Percentiles rank a stretch among this genome's conserved stretches.
phyloP scores from a whole-genome alignment of 1,139 yeast genomes.

The Debaryomyces sp. region DNA sequence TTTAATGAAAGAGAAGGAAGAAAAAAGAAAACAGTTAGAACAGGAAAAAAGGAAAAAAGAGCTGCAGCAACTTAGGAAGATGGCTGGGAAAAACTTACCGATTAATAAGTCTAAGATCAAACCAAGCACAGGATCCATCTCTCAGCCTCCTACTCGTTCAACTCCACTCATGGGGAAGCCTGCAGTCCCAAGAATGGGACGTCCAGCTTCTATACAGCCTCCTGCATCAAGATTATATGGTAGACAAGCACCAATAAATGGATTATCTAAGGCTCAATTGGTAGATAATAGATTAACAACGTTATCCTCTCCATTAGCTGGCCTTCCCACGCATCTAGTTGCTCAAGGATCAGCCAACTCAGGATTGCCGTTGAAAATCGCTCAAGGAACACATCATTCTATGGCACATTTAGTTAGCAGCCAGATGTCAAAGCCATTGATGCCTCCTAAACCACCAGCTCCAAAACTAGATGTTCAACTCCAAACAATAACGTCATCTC shows the following conservation, averaged over 20 bases:
- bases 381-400: constrained; percentile 19
- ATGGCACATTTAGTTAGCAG: constrained; percentile 6
- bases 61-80: constrained; percentile 18
- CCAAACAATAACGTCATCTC: constrained; percentile 23
- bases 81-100: background rate
- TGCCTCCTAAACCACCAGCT: constrained; percentile 36
- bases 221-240: constrained; percentile 43
- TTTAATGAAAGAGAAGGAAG: constrained; percentile 26
- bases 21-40: constrained; percentile 23
- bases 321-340: constrained; percentile 28
- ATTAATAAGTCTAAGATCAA: background rate
- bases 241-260: constrained; percentile 16
- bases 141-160: constrained; percentile 12
- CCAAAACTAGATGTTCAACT: constrained; percentile 44
- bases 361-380: constrained; percentile 20
- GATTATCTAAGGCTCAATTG: constrained; percentile 17
- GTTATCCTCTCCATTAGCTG: constrained; percentile 16
- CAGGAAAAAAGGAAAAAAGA: constrained; percentile 26
- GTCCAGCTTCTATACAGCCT: constrained; percentile 52
- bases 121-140: background rate
- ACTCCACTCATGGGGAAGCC: constrained; percentile 46
- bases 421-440: constrained; percentile 16
- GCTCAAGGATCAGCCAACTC: constrained; percentile 10
- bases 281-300: constrained; percentile 23
- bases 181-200: constrained; percentile 44